Base-by-base conservation (phyloP, 371 early-diverging fungal species). In the Mortierella polycephala region DNA sequence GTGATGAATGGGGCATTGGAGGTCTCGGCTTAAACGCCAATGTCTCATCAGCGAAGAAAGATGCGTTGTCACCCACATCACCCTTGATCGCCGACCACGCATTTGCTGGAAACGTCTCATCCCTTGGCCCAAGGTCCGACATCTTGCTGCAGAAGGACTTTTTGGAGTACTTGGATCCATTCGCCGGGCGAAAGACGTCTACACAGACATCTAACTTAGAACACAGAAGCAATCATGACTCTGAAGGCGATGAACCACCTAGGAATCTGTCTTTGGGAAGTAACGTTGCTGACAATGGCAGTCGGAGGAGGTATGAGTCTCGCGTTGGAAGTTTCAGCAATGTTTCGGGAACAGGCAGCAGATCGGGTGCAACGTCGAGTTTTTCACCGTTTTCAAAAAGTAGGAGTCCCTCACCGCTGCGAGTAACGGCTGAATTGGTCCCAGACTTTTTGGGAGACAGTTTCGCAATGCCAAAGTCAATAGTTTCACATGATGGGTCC, bases 371-470 rank as follows among this genome's bases (percentile, higher is more conserved):
- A 30, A 30, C 30, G 30, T 30, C 30, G 30, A 30, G 30, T 30
- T 30, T 30, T 30, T 30, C 30, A 30, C 30, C 30, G 30, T 30
- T 30, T 30, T 30, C n/a, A 18, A 46, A 13, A n/a, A 30, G 52
- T 47, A 47, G 21, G 16, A 47, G 45, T 23, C 53, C 60, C 1
- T 56, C 64, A 14, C 50, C 61, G 4, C n/a, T 67, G 55, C 56
- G 55, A 7, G 42, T 56, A 12, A 64, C 57, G 13, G 57, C 18
- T 12, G 75, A 69, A 18, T 23, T 51, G 23, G 56, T 71, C 37
- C 71, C 63, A 12, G 76, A 70, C 50, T 67, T 70, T 45, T 56
- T 75, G 47, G 64, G 76, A 2, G 60, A 62, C 39, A 63, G 63
- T 11, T 56, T 74, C 37, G 53, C 62, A n/a, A 21, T 49, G 13